phyloP scores from a whole-genome alignment of 495 filamentous ascomycete genomes.

The Neurospora sp. region DNA sequence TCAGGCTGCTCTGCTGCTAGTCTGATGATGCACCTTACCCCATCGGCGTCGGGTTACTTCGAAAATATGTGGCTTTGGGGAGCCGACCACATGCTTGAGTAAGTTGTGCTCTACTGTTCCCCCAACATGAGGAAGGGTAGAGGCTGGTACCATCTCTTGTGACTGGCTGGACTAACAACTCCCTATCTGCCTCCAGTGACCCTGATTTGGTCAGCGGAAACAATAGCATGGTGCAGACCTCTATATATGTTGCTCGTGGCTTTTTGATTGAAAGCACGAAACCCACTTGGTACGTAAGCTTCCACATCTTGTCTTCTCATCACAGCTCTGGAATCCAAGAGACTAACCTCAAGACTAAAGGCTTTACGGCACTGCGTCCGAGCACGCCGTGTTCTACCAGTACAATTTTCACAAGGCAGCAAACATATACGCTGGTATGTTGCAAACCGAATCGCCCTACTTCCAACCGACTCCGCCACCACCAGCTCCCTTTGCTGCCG shows the following conservation, averaged over 20 bases:
- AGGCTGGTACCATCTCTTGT: no score
- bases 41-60: conserved; percentile 59
- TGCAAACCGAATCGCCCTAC: conserved; percentile 86
- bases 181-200: fast-evolving
- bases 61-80: conserved; percentile 92
- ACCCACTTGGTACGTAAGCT: conserved; percentile 38
- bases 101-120: conserved; percentile 23
- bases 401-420: conserved; percentile 66
- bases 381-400: conserved; percentile 75
- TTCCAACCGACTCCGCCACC: conserved; percentile 71
- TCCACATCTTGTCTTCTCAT: fast-evolving
- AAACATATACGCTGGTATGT: conserved; percentile 67
- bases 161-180: no score
- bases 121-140: fast-evolving
- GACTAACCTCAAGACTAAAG: no score
- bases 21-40: conserved; percentile 63
- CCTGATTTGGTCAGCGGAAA: not conserved
- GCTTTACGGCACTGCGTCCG: conserved; percentile 12
- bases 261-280: conserved; percentile 53
- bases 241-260: conserved; percentile 77
- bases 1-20: conserved; percentile 46
- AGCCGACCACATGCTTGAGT: conserved; percentile 77
- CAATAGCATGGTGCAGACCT: conserved; percentile 64
- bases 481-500: conserved; percentile 41
- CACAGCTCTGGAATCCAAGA: no score